A percentile compares a stretch with the other conserved stretches of the same genome.
Conservation (phyloP, 441 rosid species). For the Raphanus hybrid region DNA sequence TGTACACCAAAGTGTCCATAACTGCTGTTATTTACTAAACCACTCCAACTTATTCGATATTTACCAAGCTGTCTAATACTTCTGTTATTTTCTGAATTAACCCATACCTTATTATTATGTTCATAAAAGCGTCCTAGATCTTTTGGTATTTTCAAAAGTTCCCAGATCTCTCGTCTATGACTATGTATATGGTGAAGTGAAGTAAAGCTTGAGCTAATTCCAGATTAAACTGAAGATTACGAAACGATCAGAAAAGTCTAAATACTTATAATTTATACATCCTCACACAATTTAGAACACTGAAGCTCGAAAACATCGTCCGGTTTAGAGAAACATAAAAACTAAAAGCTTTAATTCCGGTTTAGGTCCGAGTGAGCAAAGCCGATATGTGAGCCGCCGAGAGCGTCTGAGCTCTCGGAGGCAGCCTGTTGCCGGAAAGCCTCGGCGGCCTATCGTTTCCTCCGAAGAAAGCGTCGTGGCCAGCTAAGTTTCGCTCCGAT, state of each 20-base stretch:
- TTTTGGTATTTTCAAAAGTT: neutral
- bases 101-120: neutral
- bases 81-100: neutral
- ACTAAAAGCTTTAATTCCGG: conserved; percentile 1
- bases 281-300: neutral
- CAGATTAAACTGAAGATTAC: conserved; percentile 24
- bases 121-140: neutral
- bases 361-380: conserved; percentile 39
- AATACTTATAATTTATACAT: conserved; percentile 15
- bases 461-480: conserved; percentile 31
- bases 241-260: conserved; percentile 16
- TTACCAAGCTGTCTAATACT: neutral
- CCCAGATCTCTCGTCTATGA: neutral
- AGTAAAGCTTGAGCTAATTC: conserved; percentile 9
- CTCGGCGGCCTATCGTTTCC: conserved; percentile 35
- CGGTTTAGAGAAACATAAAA: conserved; percentile 16
- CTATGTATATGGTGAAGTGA: neutral
- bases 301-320: conserved; percentile 19
- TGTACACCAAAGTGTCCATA: neutral
- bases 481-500: conserved; percentile 29
- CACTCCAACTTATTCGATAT: neutral
- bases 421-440: conserved; percentile 35
- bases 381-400: conserved; percentile 44
- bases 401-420: conserved; percentile 41
- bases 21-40: neutral